Percentiles rank a stretch among this genome's conserved stretches.
Evolutionary conservation across 495 filamentous ascomycete genomes (phyloP).

Genomic region (Penicillium paradoxum): DNA sequence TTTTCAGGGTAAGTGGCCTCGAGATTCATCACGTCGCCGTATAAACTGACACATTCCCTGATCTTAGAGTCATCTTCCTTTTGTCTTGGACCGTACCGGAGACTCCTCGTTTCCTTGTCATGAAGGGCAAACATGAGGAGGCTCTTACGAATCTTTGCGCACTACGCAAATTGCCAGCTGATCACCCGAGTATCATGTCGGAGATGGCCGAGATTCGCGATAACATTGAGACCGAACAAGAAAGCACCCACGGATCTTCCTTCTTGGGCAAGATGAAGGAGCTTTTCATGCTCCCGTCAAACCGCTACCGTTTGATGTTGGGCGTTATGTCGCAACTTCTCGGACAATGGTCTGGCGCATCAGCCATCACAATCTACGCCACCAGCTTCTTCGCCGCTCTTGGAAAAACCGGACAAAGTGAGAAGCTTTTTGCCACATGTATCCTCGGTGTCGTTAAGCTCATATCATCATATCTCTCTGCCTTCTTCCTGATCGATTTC

Average conservation of each 20-base stretch:
- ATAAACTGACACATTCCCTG: not conserved
- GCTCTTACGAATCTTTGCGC: not conserved
- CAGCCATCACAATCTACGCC: conserved; percentile 4
- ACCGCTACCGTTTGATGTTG: conserved; percentile 6
- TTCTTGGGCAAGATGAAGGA: conserved; percentile 4
- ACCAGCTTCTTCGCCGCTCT: conserved; percentile 3
- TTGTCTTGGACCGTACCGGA: conserved; percentile 3
- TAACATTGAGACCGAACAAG: not conserved
- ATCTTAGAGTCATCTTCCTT: not conserved
- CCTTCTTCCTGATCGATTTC: conserved; percentile 5
- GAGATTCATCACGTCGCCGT: no score
- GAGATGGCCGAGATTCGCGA: not conserved
- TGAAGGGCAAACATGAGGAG: not conserved
- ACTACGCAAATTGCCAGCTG: not conserved
- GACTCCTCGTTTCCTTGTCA: conserved; percentile 2
- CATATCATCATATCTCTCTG: not conserved
- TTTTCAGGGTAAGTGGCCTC: not conserved
- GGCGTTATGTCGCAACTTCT: conserved; percentile 3
- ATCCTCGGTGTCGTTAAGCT: conserved; percentile 2
- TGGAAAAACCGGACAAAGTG: conserved; percentile 2
- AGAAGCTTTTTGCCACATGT: conserved; percentile 2
- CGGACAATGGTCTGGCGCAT: conserved; percentile 6
- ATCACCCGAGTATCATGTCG: conserved; percentile 1
- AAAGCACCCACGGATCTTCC: conserved; percentile 2
- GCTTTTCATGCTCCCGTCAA: not conserved